Evolutionary conservation across 495 filamentous ascomycete genomes (phyloP), one percentile per base, ranked within the genome.

Genomic region (Trichoderma gamsii): DNA sequence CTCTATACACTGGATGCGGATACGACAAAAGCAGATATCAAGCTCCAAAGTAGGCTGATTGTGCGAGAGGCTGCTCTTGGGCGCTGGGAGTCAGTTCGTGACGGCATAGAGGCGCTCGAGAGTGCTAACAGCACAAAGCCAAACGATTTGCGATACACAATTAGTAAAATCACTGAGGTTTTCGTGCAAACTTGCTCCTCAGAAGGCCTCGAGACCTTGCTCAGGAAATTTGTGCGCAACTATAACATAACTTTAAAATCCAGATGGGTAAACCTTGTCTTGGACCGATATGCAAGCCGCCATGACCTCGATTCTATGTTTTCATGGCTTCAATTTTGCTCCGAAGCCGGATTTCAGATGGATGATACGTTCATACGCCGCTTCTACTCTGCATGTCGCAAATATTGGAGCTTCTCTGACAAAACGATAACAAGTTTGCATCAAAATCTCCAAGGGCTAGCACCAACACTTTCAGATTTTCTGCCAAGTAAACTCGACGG

Each of bases 271-370:
- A 46, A 49, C 21, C 44, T 46, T 9, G 43, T 66, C 41, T 13
- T 66, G 38, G 65, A 49, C 11, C 43, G 25, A 2, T 32, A 52
- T 29, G 41, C 65, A 9, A 51, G 27, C 8, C 27, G 41, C 9
- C 27, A 32, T 25, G 65, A 66, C 25, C 43, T 32, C 4, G 65
- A 44, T 8, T 32, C 27, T 0, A 66, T 66, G 65, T 46, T 66
- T 52, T 66, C 65, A 46, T 66, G 65, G 65, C 43, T 66, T 5
- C 43, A 35, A 18, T 66, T 66, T 32, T 66, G 65, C 65, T 5
- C 11, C n/a, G 41, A 49, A 9, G 44, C 41, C 4, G 65, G 65
- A 11, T 66, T 32, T n/a, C 6, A 66, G n/a, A 32, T 46, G 41
- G 65, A 66, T 23, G 44, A 51, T 15, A 7, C 41, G 8, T 66